A percentile compares a stretch with the other conserved stretches of the same genome.
Conservation (phyloP, 2,329 filamentous ascomycete genomes). For the Epichloe amarillans region DNA sequence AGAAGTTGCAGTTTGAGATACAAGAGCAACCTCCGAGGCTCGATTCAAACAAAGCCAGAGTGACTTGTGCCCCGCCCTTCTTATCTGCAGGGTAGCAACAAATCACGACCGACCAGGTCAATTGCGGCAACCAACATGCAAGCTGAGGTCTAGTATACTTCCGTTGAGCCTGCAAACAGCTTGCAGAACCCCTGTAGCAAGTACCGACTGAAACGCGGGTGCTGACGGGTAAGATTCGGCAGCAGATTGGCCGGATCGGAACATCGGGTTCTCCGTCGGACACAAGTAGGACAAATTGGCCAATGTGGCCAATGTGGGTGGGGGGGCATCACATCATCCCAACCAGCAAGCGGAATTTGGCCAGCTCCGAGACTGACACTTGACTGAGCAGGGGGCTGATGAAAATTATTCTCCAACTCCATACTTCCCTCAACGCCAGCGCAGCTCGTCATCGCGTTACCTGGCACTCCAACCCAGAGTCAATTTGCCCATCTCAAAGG, state of each 20-base stretch:
- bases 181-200: no score
- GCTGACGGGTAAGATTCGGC: background rate
- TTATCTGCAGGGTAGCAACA: no score
- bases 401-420: slow-evolving; percentile 23
- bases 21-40: no score
- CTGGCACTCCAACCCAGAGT: slow-evolving; percentile 16
- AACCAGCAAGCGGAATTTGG: background rate
- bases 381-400: slow-evolving; percentile 8
- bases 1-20: no score
- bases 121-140: no score
- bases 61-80: no score
- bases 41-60: no score
- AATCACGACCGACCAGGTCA: no score
- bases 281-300: background rate
- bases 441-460: slow-evolving; percentile 18
- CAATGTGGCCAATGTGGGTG: background rate
- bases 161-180: no score
- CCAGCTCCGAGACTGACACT: background rate
- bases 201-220: no score
- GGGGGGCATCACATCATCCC: background rate
- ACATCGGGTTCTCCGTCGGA: background rate
- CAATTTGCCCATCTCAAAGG: slow-evolving; percentile 12
- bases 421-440: slow-evolving; percentile 11
- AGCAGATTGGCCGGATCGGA: background rate
- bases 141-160: no score